These are phyloP conservation scores for Erysimum cheiranthoides DNA, from an alignment of 345 rosid genomes.

Conservation along the genomic window DNA sequence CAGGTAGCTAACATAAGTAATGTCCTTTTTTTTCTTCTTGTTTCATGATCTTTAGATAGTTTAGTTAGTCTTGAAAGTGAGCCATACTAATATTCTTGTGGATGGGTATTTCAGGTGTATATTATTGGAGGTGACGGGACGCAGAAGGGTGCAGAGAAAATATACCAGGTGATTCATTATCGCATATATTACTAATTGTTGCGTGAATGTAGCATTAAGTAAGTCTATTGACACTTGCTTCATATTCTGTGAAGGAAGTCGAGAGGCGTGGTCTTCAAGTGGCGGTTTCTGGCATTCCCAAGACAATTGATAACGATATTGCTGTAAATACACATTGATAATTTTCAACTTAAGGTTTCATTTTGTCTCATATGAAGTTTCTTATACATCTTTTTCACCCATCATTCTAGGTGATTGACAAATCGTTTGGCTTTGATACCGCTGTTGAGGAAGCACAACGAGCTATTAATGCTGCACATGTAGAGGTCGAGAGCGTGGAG, in stretches of 20 bases:
- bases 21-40: neutral
- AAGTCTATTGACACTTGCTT: conserved; percentile 20
- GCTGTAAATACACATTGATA: conserved; percentile 62
- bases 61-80: neutral
- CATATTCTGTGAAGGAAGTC: conserved; percentile 69
- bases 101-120: conserved; percentile 65
- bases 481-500: conserved; percentile 94
- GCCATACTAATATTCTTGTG: conserved; percentile 4
- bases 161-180: conserved; percentile 64
- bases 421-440: conserved; percentile 96
- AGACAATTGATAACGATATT: conserved; percentile 92
- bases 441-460: conserved; percentile 99
- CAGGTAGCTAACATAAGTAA: conserved; percentile 58
- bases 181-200: conserved; percentile 12
- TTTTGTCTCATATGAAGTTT: conserved; percentile 7
- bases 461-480: conserved; percentile 96
- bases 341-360: neutral
- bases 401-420: conserved; percentile 78
- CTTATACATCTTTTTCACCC: conserved; percentile 24
- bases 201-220: conserved; percentile 12
- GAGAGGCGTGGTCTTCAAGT: conserved; percentile 85
- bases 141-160: conserved; percentile 79
- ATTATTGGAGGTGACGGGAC: conserved; percentile 98
- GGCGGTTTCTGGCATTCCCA: conserved; percentile 89
- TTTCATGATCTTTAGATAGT: conserved; percentile 20